Evolutionary conservation across 495 filamentous ascomycete genomes (phyloP).

Genomic region (Schizothecium vesticola): DNA sequence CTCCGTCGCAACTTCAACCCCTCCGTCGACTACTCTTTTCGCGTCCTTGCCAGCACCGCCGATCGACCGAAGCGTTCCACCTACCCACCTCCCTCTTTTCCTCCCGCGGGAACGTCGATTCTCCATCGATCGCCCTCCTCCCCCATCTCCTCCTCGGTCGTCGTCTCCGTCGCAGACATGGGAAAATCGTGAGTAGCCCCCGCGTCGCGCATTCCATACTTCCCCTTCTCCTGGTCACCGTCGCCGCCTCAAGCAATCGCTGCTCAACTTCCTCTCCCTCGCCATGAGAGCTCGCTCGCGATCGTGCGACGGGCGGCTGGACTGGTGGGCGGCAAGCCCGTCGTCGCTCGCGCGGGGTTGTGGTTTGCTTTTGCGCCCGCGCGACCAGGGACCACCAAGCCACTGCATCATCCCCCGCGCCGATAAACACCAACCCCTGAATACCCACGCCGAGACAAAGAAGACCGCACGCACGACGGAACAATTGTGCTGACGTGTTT

Average conservation of each 20-base stretch:
- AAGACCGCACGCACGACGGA: neutral
- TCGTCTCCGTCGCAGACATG: slow-evolving; percentile 27
- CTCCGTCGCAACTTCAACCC: neutral
- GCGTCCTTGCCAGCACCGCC: neutral
- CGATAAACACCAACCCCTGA: neutral
- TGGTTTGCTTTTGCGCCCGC: neutral
- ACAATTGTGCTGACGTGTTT: neutral
- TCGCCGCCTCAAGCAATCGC: neutral
- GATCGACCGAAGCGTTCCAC: neutral
- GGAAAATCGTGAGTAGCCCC: slow-evolving; percentile 43
- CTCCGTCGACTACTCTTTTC: neutral
- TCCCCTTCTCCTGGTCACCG: neutral
- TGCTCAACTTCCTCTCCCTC: neutral
- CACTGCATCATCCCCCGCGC: neutral
- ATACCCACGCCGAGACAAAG: neutral
- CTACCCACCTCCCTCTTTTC: neutral
- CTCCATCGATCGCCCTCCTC: neutral
- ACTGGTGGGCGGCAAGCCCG: neutral
- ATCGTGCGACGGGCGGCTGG: neutral
- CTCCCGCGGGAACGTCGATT: neutral
- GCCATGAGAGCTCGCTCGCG: neutral
- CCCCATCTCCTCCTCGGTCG: neutral
- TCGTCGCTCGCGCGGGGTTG: slow-evolving; percentile 1
- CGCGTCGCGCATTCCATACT: slow-evolving; percentile 7
- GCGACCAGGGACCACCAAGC: neutral